A percentile compares a stretch with the other conserved stretches of the same genome.
phyloP scores from a whole-genome alignment of 169 alveolate genomes.

The Plasmodium knowlesi region DNA sequence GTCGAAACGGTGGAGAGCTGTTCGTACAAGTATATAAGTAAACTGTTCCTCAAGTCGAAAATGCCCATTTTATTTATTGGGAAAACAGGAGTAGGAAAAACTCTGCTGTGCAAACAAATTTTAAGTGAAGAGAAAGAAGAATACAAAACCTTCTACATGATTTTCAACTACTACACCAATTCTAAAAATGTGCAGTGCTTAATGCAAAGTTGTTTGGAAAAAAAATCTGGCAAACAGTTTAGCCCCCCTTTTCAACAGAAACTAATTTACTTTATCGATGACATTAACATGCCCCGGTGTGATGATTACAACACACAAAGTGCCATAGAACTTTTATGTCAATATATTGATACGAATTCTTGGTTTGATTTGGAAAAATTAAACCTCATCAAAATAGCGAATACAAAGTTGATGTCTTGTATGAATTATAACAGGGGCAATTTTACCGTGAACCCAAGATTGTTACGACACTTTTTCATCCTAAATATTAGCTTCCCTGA shows the following conservation, averaged over 20 bases:
- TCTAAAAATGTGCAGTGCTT: conserved; percentile 80
- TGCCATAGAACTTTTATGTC: conserved; percentile 94
- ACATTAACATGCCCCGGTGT: conserved; percentile 95
- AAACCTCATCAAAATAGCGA: conserved; percentile 93
- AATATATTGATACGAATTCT: conserved; percentile 94
- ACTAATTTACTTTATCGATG: conserved; percentile 95
- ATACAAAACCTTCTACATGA: conserved; percentile 88
- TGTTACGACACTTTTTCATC: conserved; percentile 96
- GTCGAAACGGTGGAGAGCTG: conserved; percentile 60
- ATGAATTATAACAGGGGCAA: conserved; percentile 97
- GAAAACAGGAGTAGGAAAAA: conserved; percentile 83
- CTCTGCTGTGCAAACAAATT: conserved; percentile 95
- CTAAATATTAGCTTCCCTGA: conserved; percentile 95
- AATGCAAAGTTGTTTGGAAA: conserved; percentile 90
- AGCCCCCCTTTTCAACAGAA: conserved; percentile 95
- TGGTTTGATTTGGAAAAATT: conserved; percentile 93
- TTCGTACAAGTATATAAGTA: conserved; percentile 58
- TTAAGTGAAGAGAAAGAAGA: conserved; percentile 91
- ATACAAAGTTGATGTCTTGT: conserved; percentile 93
- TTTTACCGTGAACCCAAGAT: conserved; percentile 93
- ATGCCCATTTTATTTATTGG: conserved; percentile 70
- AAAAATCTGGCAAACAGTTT: conserved; percentile 95
- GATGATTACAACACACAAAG: conserved; percentile 96
- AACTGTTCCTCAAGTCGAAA: conserved; percentile 26
- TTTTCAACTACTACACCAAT: conserved; percentile 80